Evolutionary conservation across 2,329 filamentous ascomycete species (phyloP), one percentile per base, ranked within the genome.

Genomic region (Alternaria brassicicola): DNA sequence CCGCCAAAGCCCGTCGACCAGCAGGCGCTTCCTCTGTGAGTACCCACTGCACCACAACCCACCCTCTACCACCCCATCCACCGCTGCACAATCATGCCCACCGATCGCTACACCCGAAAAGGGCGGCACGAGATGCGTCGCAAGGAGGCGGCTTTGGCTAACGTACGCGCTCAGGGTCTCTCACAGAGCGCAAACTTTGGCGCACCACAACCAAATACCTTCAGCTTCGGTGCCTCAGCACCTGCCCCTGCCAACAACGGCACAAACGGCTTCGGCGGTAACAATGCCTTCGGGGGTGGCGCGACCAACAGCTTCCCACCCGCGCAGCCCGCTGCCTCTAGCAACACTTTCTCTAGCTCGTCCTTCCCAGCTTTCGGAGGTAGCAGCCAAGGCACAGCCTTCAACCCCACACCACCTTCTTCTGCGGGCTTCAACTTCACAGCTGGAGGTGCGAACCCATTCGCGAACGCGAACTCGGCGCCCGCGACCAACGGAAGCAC

Each of bases 281-380:
- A 33, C 51, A 67, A 55, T 43, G 56, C 64, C 6, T 69, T 69
- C 31, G 67, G 67, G 4, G 61, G 54, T 25, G 58, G 47, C 61
- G 55, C 67, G 8, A 72, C 69, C 6, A 75, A 51, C 60, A 76
- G 71, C 61, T 76, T 76, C 53, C 73, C 74, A 8, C 70, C 72
- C 13, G 65, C 70, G 5, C 71, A 72, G 50, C 38, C 70, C 3
- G 48, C 67, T 1, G 60, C 66, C 15, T 63, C 72, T 25, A 68
- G 50, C 64, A 72, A 64, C 42, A 38, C 63, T 12, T 75, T 76
- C 57, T 57, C 65, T 31, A 72, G 50, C 52, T 69, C 68, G 13
- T 76, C 73, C 1, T 76, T 76, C 39, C 72, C 72, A 13, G 61
- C 70, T 3, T 75, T 76, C 45, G 73, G 73, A 39, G 68, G 60